Conservation (phyloP, 495 filamentous ascomycete genomes). For the Penicillium steckii region DNA sequence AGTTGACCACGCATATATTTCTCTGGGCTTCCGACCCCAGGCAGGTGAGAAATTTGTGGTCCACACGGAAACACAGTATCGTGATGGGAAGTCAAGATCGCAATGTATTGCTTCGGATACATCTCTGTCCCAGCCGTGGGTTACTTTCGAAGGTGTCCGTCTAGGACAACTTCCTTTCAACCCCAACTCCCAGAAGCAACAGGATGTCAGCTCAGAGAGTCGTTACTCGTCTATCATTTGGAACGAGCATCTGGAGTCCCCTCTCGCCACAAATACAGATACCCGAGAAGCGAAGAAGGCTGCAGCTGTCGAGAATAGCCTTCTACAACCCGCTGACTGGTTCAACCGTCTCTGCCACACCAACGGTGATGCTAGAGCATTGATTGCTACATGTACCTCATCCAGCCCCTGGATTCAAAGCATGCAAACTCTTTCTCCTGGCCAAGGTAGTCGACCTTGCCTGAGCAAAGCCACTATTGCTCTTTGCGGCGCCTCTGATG, state of each 20-base stretch:
- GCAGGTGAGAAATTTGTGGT: slow-evolving; percentile 18
- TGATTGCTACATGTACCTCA: slow-evolving; percentile 7
- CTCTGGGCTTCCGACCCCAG: slow-evolving; percentile 13
- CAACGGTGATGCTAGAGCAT: slow-evolving; percentile 10
- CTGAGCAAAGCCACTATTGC: slow-evolving; percentile 11
- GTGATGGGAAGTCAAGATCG: slow-evolving; percentile 15
- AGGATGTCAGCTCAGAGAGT: slow-evolving; percentile 8
- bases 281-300: slow-evolving; percentile 1
- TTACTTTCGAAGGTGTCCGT: slow-evolving; percentile 21
- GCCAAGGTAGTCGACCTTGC: slow-evolving; percentile 10
- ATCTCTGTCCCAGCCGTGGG: slow-evolving; percentile 16
- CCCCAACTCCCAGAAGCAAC: slow-evolving; percentile 13
- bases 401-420: slow-evolving; percentile 3
- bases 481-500: slow-evolving; percentile 1
- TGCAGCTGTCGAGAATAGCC: slow-evolving; percentile 2
- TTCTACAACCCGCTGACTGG: slow-evolving; percentile 15
- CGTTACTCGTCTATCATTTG: slow-evolving; percentile 20
- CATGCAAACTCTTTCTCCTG: slow-evolving; percentile 1
- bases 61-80: slow-evolving; percentile 13
- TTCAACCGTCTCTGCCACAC: slow-evolving; percentile 21
- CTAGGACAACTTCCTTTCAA: slow-evolving; percentile 22
- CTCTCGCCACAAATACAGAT: slow-evolving; percentile 2
- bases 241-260: slow-evolving; percentile 21
- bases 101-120: slow-evolving; percentile 21
- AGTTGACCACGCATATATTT: slow-evolving; percentile 22